phyloP scores from a whole-genome alignment of 768 basidiomycete species.

The Tulasnella sp. region DNA sequence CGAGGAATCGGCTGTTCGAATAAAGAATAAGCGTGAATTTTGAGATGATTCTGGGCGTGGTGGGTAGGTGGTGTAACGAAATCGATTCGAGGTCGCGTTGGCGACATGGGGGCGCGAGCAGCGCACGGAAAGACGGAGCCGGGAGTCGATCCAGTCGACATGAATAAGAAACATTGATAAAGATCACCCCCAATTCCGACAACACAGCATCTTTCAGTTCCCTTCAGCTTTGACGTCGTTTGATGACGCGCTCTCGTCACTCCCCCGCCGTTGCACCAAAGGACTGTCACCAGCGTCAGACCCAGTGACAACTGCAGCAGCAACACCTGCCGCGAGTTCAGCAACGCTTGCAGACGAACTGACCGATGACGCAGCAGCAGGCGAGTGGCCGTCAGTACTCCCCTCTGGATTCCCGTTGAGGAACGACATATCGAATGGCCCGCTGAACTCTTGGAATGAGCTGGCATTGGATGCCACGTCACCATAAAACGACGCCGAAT shows the following conservation, averaged over 20 bases:
- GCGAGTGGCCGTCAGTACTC: background rate
- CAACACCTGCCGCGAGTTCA: background rate
- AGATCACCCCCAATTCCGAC: background rate
- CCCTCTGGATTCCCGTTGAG: background rate
- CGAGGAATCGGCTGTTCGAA: too few relatives aligned
- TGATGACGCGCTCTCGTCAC: conserved; percentile 1
- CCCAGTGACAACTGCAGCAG: background rate
- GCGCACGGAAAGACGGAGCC: too few relatives aligned
- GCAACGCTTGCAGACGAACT: background rate
- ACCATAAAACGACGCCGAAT: background rate
- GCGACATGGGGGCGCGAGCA: background rate
- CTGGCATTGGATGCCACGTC: background rate
- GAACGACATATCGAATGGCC: conserved; percentile 11
- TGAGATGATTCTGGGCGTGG: background rate
- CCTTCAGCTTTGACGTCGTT: background rate
- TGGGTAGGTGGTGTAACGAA: background rate
- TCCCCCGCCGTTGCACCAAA: background rate
- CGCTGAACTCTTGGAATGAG: background rate
- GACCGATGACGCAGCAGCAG: background rate
- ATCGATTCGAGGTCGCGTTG: background rate
- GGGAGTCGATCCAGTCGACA: too few relatives aligned
- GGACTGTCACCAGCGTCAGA: conserved; percentile 1
- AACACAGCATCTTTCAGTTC: background rate
- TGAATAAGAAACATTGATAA: background rate
- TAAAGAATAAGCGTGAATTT: too few relatives aligned